Evolutionary conservation across 129 eudicot species (phyloP).

Genomic region (Flaveria bidentis): DNA sequence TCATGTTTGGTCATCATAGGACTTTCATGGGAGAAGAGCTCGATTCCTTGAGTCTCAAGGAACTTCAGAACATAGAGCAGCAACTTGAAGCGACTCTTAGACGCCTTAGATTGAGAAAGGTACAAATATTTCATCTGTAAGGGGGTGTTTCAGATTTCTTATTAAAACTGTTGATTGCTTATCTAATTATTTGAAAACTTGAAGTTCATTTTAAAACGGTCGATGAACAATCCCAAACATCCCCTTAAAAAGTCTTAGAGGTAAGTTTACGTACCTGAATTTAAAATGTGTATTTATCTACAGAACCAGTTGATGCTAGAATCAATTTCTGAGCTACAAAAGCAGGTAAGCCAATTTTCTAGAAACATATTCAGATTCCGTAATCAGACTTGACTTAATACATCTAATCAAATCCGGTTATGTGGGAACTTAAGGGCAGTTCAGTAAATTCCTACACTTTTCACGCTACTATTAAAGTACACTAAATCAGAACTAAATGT

Average conservation of each 20-base stretch:
- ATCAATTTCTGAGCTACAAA: slow-evolving; percentile 76
- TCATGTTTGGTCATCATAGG: slow-evolving; percentile 36
- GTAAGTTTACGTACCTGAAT: background rate
- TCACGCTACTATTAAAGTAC: background rate
- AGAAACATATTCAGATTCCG: background rate
- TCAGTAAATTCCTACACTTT: background rate
- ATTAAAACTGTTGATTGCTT: background rate
- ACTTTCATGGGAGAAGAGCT: slow-evolving; percentile 83
- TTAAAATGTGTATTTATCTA: background rate
- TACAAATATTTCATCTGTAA: background rate
- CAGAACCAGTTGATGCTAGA: slow-evolving; percentile 84
- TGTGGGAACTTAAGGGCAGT: background rate
- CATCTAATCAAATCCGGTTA: background rate
- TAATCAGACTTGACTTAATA: background rate
- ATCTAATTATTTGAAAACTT: background rate
- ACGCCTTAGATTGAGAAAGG: slow-evolving; percentile 74
- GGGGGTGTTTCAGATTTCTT: background rate
- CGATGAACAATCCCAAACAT: too few relatives aligned
- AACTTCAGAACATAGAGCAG: slow-evolving; percentile 82
- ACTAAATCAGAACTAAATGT: background rate
- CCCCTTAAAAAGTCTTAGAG: too few relatives aligned
- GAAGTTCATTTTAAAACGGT: too few relatives aligned
- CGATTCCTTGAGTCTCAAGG: slow-evolving; percentile 60
- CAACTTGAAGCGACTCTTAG: slow-evolving; percentile 76
- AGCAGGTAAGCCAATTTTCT: slow-evolving; percentile 51